Base-by-base conservation (phyloP, 2,329 filamentous ascomycete species). In the Cladophialophora carrionii region DNA sequence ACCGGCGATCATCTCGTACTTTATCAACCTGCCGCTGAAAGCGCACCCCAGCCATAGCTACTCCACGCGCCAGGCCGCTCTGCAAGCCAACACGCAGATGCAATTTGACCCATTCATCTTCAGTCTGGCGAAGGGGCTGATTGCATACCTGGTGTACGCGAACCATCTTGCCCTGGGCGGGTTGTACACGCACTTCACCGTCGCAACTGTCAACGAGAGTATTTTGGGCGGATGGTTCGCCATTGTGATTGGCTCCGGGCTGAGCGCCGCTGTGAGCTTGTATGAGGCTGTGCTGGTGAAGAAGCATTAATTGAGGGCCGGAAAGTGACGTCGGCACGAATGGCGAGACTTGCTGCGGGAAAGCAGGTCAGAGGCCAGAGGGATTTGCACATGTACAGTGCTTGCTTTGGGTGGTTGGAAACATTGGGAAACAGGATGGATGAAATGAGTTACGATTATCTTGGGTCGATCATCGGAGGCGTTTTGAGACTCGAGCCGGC, bases 51-150 rank as follows among this genome's bases (percentile, higher is more conserved):
- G 59, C 29, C 67, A 71, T 55, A 63, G 55, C 22, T 72, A 82
- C 71, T 64, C 80, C 76, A 72, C 77, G 76, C 74, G 74, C 73
- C 58, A 68, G 74, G 70, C 72, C 75, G 71, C 71, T 46, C 61
- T 68, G 43, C 63, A 70, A 61, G 63, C 61, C 20, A 66, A 67
- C 37, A 60, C 67, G 32, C 64, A 68, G 26, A 57, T 67, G 49
- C 67, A 68, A 76, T 87, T 94, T 69, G 95, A 99, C 76, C 93
- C 93, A 3, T 80, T 98, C 74, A 90, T 89, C 24, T 99, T 96
- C 80, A 96, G 93, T 80, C 88, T 98, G 63, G 87, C 87, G 72
- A 96, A 96, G 81, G 93, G 90, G 0, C 76, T 98, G 61, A 78
- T 93, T 65, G 88, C 90, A 7, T 96, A 90, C 76, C 84, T 94